phyloP scores from a whole-genome alignment of 129 eudicot genomes.

The Flaveria robusta region DNA sequence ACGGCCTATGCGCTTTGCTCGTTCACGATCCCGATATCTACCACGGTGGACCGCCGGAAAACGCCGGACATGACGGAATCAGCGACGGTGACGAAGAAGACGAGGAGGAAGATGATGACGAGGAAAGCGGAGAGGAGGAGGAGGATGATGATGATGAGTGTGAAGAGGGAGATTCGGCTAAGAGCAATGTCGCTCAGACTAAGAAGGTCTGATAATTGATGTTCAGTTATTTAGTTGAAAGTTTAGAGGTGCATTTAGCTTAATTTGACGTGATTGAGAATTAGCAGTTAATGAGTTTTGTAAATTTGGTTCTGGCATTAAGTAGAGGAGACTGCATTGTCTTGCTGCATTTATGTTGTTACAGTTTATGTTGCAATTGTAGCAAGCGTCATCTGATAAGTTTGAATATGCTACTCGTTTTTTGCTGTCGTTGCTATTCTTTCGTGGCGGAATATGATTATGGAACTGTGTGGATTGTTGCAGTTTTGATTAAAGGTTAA shows the following conservation, averaged over 20 bases:
- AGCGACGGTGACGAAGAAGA: constrained; percentile 34
- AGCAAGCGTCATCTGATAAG: neutral
- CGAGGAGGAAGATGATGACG: constrained; percentile 33
- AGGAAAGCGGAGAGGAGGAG: constrained; percentile 42
- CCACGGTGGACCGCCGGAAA: constrained; percentile 32
- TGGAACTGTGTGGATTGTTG: neutral
- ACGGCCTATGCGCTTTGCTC: constrained; percentile 86
- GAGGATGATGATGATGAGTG: constrained; percentile 39
- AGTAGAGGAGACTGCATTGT: neutral
- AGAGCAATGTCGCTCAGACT: constrained; percentile 52
- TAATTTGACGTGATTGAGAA: constrained; percentile 2
- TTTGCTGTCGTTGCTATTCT: too few species aligned
- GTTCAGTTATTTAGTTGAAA: neutral
- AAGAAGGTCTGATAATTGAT: constrained; percentile 33
- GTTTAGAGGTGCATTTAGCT: neutral
- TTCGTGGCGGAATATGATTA: neutral
- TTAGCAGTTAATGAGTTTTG: neutral
- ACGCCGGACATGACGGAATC: constrained; percentile 6
- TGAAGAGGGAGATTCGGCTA: constrained; percentile 37
- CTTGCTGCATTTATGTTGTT: neutral
- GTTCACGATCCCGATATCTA: constrained; percentile 92
- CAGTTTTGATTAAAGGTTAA: neutral
- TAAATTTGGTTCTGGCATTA: constrained; percentile 15
- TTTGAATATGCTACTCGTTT: neutral
- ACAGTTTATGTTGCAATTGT: neutral